Evolutionary conservation across 2,329 filamentous ascomycete species (phyloP).

Genomic region (Fusarium lateritium): DNA sequence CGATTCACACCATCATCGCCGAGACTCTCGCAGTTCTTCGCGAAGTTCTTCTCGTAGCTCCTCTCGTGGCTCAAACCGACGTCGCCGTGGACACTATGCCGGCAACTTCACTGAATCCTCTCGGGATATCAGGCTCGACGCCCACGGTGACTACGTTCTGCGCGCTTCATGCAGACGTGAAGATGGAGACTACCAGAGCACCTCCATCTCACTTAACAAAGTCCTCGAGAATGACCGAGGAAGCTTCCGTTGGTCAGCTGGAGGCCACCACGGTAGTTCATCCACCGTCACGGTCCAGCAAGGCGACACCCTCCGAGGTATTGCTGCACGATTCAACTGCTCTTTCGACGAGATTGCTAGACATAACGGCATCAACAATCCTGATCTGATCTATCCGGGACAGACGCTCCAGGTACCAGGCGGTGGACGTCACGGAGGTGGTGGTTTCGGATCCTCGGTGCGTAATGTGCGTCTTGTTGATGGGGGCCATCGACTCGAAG

Average conservation of each 20-base stretch:
- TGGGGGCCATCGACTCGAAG: conserved; percentile 54
- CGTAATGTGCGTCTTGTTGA: conserved; percentile 56
- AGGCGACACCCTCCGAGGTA: conserved; percentile 59
- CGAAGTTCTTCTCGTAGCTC: conserved; percentile 1
- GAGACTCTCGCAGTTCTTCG: not conserved
- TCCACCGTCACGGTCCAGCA: conserved; percentile 56
- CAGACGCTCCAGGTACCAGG: conserved; percentile 57
- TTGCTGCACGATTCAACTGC: conserved; percentile 52
- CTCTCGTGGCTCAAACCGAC: conserved; percentile 13
- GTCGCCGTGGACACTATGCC: conserved; percentile 45
- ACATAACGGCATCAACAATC: conserved; percentile 58
- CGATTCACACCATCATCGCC: conserved; percentile 23
- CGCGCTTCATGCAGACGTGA: conserved; percentile 53
- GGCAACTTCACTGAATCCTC: conserved; percentile 56
- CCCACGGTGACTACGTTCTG: conserved; percentile 53
- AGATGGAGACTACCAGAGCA: conserved; percentile 54
- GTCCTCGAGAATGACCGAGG: conserved; percentile 56
- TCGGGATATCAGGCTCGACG: conserved; percentile 55
- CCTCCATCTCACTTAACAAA: conserved; percentile 55
- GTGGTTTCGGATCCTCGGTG: conserved; percentile 54
- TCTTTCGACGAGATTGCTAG: conserved; percentile 58
- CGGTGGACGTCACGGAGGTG: conserved; percentile 34
- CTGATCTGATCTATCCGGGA: conserved; percentile 60
- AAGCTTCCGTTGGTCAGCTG: conserved; percentile 55
- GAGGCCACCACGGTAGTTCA: conserved; percentile 45